Base-by-base conservation (phyloP, 2,329 filamentous ascomycete species). In the Calonectria hongkongensis region DNA sequence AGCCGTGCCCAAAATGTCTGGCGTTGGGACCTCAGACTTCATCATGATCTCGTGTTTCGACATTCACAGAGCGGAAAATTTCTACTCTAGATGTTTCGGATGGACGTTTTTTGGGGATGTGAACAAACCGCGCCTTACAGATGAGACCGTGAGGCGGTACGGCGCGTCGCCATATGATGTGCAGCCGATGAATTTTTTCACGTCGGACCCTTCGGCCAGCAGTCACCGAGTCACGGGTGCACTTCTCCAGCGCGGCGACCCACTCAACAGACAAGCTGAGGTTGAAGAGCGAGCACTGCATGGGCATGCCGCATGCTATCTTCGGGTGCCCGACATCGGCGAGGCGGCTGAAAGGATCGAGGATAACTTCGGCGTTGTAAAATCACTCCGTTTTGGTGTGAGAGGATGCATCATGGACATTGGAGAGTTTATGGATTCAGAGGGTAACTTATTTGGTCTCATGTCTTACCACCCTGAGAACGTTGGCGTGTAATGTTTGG, bases 341-440 rank as follows among this genome's bases (percentile, higher is more conserved):
- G 68, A 62, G 30, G 74, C 72, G 58, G 78, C 78, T 48, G 75
- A 75, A 58, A 71, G 76, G 70, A 74, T 79, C 50, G 76, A 79
- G 43, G 41, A 62, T 13, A 73, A 76, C 62, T 48, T 63, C 15
- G 78, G 78, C 16, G 64, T 76, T 63, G 71, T 79, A 66, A 78
- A 76, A 66, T 73, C 73, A 10, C 28, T 79, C 45, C 74, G 78
- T 30, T 79, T 77, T 41, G 78, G 78, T 8, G 72, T 79, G 68
- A 75, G 76, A 68, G 70, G 72, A 39, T 75, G 77, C 48, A 76
- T 78, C 33, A 75, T 79, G 78, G 78, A 79, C 56, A 75, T 79
- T 68, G 74, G 76, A 41, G 76, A 79, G 74, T 79, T 79, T 62
- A 69, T 80, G 45, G 78, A 79, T 30, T 67, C 78, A n/a, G 78